phyloP scores from a whole-genome alignment of 805 yeast species.

The Wickerhamomyces hampshirensis region DNA sequence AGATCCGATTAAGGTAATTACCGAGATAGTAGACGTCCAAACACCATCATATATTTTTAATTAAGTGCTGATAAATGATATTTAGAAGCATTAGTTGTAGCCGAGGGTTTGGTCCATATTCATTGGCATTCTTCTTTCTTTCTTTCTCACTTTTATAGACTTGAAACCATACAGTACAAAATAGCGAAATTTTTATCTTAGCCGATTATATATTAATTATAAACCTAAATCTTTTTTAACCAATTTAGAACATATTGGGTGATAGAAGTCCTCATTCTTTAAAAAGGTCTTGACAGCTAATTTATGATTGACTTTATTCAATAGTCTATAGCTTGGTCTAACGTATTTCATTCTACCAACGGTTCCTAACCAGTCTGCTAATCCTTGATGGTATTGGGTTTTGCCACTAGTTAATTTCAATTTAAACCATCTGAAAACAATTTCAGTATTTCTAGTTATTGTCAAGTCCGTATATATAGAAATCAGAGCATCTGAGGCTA shows the following conservation, averaged over 20 bases:
- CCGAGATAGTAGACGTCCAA: too few relatives aligned
- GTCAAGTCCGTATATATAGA: slow-evolving; percentile 34
- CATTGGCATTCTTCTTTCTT: slow-evolving; percentile 1
- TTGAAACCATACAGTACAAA: too few relatives aligned
- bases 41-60: too few relatives aligned
- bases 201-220: slow-evolving; percentile 5
- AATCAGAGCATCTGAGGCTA: slow-evolving; percentile 33
- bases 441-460: slow-evolving; percentile 69
- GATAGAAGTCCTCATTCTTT: slow-evolving; percentile 57
- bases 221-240: slow-evolving; percentile 77
- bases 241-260: slow-evolving; percentile 79
- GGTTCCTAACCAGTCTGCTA: slow-evolving; percentile 84
- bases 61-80: too few relatives aligned
- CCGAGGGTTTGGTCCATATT: not conserved
- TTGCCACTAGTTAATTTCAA: slow-evolving; percentile 56
- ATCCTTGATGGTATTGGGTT: slow-evolving; percentile 38
- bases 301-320: slow-evolving; percentile 58
- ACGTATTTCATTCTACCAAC: slow-evolving; percentile 95
- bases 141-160: slow-evolving; percentile 1
- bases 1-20: too few relatives aligned
- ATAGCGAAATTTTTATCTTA: too few relatives aligned
- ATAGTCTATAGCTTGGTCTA: slow-evolving; percentile 73
- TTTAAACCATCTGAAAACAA: slow-evolving; percentile 71
- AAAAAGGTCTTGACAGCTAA: slow-evolving; percentile 65
- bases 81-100: too few relatives aligned